Conservation (phyloP, 306 rosid species). For the Castanea crenata region DNA sequence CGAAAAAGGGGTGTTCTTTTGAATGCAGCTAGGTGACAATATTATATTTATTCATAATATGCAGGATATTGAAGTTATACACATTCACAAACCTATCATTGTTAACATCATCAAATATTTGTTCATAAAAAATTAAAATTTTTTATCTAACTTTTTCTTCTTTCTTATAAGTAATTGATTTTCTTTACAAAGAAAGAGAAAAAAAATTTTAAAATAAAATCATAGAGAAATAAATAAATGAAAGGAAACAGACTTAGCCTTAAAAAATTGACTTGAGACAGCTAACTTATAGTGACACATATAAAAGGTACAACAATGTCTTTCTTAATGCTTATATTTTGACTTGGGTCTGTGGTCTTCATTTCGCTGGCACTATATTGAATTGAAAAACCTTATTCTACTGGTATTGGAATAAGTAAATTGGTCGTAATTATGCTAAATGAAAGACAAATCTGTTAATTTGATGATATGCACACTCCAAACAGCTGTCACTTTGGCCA, state of each 20-base stretch:
- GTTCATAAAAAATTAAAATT: too few relatives aligned
- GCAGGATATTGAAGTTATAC: too few relatives aligned
- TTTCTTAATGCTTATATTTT: not conserved
- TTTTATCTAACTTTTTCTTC: too few relatives aligned
- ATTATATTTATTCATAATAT: too few relatives aligned
- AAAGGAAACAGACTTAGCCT: not conserved
- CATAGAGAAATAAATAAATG: not conserved
- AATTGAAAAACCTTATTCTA: not conserved
- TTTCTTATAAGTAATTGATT: too few relatives aligned
- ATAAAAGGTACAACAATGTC: not conserved
- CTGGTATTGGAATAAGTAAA: not conserved
- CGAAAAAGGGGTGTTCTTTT: too few relatives aligned
- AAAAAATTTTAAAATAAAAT: not conserved
- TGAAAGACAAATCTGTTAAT: not conserved
- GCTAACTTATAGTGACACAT: not conserved
- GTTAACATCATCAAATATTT: too few relatives aligned
- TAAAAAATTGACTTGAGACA: not conserved
- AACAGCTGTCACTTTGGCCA: not conserved
- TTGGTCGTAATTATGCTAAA: not conserved
- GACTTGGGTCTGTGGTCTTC: not conserved
- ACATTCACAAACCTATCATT: too few relatives aligned
- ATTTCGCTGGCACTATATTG: not conserved
- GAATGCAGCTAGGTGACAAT: too few relatives aligned
- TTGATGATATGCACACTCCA: not conserved
- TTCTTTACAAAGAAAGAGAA: too few relatives aligned